Evolutionary conservation across 2,329 filamentous ascomycete genomes (phyloP), one percentile per base, ranked within the genome.

Genomic region (Calonectria leucothoes): DNA sequence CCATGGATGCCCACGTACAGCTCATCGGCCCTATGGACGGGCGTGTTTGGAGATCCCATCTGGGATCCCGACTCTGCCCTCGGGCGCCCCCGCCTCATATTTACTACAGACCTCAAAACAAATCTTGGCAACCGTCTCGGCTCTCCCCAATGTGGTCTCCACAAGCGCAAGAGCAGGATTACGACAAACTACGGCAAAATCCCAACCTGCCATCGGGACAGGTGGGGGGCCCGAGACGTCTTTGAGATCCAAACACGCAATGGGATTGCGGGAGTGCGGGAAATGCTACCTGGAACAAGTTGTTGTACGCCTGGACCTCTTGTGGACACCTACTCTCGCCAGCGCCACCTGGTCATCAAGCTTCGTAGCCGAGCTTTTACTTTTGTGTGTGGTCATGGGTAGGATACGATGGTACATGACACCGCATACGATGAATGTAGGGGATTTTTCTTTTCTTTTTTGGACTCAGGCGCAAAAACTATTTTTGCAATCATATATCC

Each of bases 71-170:
- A 73, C 49, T 55, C 55, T 52, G 33, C 55, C n/a, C 66, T 48
- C 74, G 77, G 75, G 74, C 79, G 73, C 76, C 76, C 76, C 67
- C 39, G 61, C 55, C 55, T 66, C 73, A 39, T 39, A 15, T 64
- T 35, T 63, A 52, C 39, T 3, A 63, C 35, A 27, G 42, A 29
- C 49, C 52, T 64, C 39, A 39, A 75, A 73, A 64, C 69, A 66
- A 66, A 52, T 65, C 69, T 74, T 72, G 69, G 64, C 74, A 45
- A 63, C 51, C 48, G 73, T 69, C 57, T 75, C 57, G 35, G 69
- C 55, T 49, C 55, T 66, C 65, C 49, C 57, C 69, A 59, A 49
- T 70, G 65, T 51, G 25, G 76, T 77, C 73, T 63, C 73, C 76
- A 79, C 71, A 74, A 42, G 51, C 42, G 66, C 52, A 65, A 73